phyloP scores from a whole-genome alignment of 2,329 filamentous ascomycete species.

The Beauveria medogensis region DNA sequence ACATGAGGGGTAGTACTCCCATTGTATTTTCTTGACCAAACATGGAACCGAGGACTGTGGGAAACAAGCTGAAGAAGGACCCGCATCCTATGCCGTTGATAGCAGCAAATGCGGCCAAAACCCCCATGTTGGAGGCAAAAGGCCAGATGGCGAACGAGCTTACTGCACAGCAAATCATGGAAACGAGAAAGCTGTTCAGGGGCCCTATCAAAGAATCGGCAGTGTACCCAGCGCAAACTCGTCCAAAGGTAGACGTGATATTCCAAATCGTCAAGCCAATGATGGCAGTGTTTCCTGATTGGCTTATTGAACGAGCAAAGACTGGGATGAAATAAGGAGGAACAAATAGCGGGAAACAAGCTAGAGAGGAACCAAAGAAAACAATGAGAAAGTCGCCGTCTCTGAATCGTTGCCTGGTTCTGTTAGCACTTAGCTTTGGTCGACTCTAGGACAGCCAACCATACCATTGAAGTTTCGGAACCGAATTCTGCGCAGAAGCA shows the following conservation, averaged over 20 bases:
- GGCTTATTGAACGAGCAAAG: constrained; percentile 18
- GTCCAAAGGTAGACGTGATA: constrained; percentile 19
- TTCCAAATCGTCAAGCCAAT: constrained; percentile 21
- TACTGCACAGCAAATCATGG: constrained; percentile 18
- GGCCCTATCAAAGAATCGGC: constrained; percentile 20
- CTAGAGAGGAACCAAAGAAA: constrained; percentile 16
- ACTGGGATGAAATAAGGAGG: constrained; percentile 23
- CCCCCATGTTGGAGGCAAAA: constrained; percentile 17
- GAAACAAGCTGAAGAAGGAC: constrained; percentile 22
- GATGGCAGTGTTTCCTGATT: constrained; percentile 15
- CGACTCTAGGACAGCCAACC: not conserved
- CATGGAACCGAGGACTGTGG: constrained; percentile 15
- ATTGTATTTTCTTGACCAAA: constrained; percentile 20
- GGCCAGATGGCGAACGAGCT: constrained; percentile 21
- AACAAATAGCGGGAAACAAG: constrained; percentile 21
- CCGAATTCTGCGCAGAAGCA: not conserved
- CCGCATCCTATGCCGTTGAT: constrained; percentile 22
- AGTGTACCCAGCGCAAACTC: constrained; percentile 19
- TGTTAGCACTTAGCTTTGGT: not conserved
- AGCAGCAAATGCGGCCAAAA: constrained; percentile 18
- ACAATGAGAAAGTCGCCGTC: constrained; percentile 19
- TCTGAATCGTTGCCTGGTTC: constrained; percentile 18
- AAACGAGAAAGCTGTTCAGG: constrained; percentile 20
- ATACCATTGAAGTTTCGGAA: constrained; percentile 20
- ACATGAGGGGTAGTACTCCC: constrained; percentile 20